A percentile compares a stretch with the other conserved stretches of the same genome.
These are phyloP conservation scores for Whalleya microplaca DNA, from an alignment of 2,329 filamentous ascomycete genomes.

Conservation along the genomic window DNA sequence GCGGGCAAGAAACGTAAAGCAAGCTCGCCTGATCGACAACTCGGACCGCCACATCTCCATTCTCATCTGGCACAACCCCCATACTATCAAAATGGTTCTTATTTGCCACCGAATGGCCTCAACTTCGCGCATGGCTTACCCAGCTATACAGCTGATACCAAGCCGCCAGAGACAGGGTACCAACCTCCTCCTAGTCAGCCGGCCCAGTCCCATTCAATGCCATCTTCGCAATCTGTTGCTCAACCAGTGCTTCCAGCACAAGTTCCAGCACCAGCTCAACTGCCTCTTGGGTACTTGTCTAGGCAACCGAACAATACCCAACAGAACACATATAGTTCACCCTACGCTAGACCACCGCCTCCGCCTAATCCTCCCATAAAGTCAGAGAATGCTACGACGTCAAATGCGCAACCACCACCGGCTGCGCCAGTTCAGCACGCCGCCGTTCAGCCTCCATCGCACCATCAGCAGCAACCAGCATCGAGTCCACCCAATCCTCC, in stretches of 20 bases:
- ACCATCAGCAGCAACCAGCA: conserved; percentile 8
- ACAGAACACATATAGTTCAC: conserved; percentile 38
- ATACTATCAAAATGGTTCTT: conserved; percentile 37
- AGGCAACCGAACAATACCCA: conserved; percentile 31
- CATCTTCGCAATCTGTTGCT: conserved; percentile 26
- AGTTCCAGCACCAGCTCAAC: conserved; percentile 34
- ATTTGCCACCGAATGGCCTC: conserved; percentile 29
- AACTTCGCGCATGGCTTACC: conserved; percentile 30
- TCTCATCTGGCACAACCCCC: conserved; percentile 34
- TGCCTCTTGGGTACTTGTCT: conserved; percentile 33
- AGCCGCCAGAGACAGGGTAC: conserved; percentile 29
- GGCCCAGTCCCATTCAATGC: conserved; percentile 24
- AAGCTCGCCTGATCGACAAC: conserved; percentile 52
- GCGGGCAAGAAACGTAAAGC: conserved; percentile 65
- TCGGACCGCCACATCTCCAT: conserved; percentile 34
- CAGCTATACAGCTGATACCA: conserved; percentile 27
- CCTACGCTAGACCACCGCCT: conserved; percentile 37
- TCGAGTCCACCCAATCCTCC: conserved; percentile 11
- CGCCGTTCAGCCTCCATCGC: conserved; percentile 11
- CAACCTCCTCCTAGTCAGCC: conserved; percentile 26
- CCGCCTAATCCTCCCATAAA: conserved; percentile 30
- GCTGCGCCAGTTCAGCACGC: conserved; percentile 20
- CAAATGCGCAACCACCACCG: conserved; percentile 25
- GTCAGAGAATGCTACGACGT: conserved; percentile 19
- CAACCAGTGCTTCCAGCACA: conserved; percentile 33